A percentile compares a stretch with the other conserved stretches of the same genome.
These are phyloP conservation scores for Centella asiatica DNA, from an alignment of 129 eudicot species.

Conservation along the genomic window DNA sequence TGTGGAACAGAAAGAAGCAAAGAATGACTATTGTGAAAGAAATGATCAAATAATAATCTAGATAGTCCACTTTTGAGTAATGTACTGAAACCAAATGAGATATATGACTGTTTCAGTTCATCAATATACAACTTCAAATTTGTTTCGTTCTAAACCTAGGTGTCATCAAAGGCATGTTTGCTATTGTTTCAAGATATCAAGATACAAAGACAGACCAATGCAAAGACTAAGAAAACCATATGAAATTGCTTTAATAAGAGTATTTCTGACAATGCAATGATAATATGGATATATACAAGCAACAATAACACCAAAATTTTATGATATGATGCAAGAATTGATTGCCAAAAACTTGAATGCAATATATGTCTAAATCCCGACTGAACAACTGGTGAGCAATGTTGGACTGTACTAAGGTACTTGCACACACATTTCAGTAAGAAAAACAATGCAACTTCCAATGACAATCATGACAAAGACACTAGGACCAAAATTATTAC, in stretches of 20 bases:
- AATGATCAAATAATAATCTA: no score
- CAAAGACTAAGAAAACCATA: no score
- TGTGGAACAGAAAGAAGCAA: no score
- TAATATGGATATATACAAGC: neutral
- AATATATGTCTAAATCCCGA: neutral
- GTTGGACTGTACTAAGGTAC: neutral
- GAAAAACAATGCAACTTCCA: neutral
- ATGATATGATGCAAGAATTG: neutral
- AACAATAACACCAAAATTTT: neutral
- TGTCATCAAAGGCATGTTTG: no score
- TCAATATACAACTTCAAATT: no score
- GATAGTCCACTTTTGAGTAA: no score
- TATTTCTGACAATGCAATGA: neutral
- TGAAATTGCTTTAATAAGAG: neutral
- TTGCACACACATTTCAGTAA: neutral
- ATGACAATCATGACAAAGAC: neutral
- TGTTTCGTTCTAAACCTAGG: no score
- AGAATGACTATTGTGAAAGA: no score
- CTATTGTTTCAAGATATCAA: no score
- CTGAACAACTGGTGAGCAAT: neutral
- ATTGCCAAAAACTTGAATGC: neutral
- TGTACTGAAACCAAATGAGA: no score
- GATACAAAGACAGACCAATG: no score
- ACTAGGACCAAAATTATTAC: neutral
- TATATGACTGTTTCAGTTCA: no score